Evolutionary conservation across 2,329 filamentous ascomycete species (phyloP).

Genomic region (Alternaria ethzedia): DNA sequence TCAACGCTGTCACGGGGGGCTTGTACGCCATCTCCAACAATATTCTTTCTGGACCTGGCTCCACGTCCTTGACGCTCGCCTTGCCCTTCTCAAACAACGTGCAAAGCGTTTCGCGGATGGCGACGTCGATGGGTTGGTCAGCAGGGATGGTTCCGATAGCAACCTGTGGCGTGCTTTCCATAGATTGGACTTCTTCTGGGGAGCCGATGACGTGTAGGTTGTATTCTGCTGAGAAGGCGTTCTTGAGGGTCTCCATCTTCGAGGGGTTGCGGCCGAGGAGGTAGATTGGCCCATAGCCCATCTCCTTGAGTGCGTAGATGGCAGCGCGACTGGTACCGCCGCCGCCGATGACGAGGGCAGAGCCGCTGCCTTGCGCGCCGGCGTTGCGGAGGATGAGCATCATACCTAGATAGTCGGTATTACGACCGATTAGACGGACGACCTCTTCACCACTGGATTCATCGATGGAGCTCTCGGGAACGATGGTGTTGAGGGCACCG

Average conservation of each 20-base stretch:
- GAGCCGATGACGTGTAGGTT: conserved; percentile 65
- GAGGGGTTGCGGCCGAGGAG: conserved; percentile 77
- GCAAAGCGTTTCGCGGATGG: conserved; percentile 70
- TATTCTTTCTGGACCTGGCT: conserved; percentile 52
- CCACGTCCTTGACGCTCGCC: conserved; percentile 12
- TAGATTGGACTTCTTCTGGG: conserved; percentile 54
- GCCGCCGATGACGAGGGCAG: conserved; percentile 84
- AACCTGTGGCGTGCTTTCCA: conserved; percentile 65
- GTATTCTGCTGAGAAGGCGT: conserved; percentile 76
- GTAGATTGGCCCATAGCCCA: conserved; percentile 87
- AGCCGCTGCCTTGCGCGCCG: conserved; percentile 56
- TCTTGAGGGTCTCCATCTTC: conserved; percentile 71
- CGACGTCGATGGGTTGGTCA: conserved; percentile 78
- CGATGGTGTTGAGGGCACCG: conserved; percentile 93
- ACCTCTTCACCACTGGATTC: conserved; percentile 49
- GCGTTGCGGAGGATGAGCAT: conserved; percentile 75
- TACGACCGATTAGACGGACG: conserved; percentile 75
- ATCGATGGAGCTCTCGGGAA: conserved; percentile 60
- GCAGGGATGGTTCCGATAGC: conserved; percentile 92
- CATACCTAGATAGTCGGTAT: conserved; percentile 97
- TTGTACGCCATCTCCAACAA: conserved; percentile 97
- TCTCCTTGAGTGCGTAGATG: conserved; percentile 82
- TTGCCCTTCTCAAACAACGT: conserved; percentile 55
- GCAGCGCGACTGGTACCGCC: conserved; percentile 92
- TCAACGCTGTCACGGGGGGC: conserved; percentile 80